Base-by-base conservation (phyloP, 768 basidiomycete species). In the Trametes gibbosa region DNA sequence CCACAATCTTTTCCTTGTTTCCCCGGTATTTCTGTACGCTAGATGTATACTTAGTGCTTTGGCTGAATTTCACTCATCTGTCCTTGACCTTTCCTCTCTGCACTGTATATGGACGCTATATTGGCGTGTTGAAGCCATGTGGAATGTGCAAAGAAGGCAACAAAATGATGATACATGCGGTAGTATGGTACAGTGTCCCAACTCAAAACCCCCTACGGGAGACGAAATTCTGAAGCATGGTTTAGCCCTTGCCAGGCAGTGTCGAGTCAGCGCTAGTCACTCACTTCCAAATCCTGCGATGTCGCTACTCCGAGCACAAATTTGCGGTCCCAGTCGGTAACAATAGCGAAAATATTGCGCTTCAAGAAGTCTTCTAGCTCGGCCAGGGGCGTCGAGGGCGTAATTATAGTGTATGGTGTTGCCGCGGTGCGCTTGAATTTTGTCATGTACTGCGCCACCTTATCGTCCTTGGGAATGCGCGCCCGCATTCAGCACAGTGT, bases 251-350 rank as follows among this genome's bases (percentile, higher is more conserved):
- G 21, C 8, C 17, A n/a, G 8, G 3, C 13, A 14, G 5, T 13
- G 9, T 8, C 41, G 7, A 24, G 10, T 23, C 3, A 24, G 21
- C 19, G n/a, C 21, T 8, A 24, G 13, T 24, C 27, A 24, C 63
- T 29, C 49, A 74, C 74, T 68, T 90, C 83, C 19, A 94, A 74
- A 68, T 94, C 92, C 27, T 92, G 85, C 17, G 76, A 68, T 19
- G 92, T 94, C 1, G 88, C 91, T 0, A 94, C 84, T 0, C 79
- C 92, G 16, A 93, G 80, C 3, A 94, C 90, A 58, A 94, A 94
- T 69, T 92, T 92, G 56, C 90, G 84, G 51, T 79, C 79, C 46
- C 76, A 73, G 72, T 97, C 95, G 5, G 95, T 95, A 37, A 96
- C 95, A 25, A 94, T 72, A 2, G 90, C 92, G 63, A 93, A 93